Evolutionary conservation across 2,329 filamentous ascomycete species (phyloP), one percentile per base, ranked within the genome.

Genomic region (Nemania diffusa): DNA sequence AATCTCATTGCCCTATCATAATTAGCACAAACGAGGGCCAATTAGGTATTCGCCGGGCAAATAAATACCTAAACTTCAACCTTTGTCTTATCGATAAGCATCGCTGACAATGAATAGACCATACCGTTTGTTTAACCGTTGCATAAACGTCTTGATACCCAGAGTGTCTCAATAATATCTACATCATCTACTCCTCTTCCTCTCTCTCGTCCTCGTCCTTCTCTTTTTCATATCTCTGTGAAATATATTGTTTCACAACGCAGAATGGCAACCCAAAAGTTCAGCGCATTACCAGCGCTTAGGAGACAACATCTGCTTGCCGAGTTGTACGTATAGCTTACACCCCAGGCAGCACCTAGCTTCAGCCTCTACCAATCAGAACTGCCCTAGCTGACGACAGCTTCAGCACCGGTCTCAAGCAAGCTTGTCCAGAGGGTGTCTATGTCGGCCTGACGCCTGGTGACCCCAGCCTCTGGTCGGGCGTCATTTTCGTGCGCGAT

Each of bases 401-500:
- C 50, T 59, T 27, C 79, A 97, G 93, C 80, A 87, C 92, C 68
- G 92, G 92, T 68, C 85, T 97, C 73, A 94, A 92, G 79, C 88
- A 92, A 81, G 90, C 91, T 66, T 94, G 92, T 78, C 94, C 94
- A 1, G 89, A 93, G 64, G 95, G 96, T 60, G 86, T 97, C 69
- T 97, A 96, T 80, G 88, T 97, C 79, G 92, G 88, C 78, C 86
- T 97, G 67, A 92, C 91, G 29, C 92, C 93, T 0, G 92, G 91
- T 26, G 91, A 97, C 76, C 89, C 92, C 20, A 89, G 89, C 17
- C 82, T 94, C 56, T 98, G 95, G 95, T 91, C 90, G 34, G 94
- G 93, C n/a, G 92, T 97, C 22, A 84, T 98, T 29, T 98, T 98
- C 78, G 89, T 97, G 69, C 91, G 93, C 64, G 91, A 92, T 84